These are phyloP conservation scores for Trypanosoma congolense DNA, from an alignment of 208 protist species.

Conservation along the genomic window DNA sequence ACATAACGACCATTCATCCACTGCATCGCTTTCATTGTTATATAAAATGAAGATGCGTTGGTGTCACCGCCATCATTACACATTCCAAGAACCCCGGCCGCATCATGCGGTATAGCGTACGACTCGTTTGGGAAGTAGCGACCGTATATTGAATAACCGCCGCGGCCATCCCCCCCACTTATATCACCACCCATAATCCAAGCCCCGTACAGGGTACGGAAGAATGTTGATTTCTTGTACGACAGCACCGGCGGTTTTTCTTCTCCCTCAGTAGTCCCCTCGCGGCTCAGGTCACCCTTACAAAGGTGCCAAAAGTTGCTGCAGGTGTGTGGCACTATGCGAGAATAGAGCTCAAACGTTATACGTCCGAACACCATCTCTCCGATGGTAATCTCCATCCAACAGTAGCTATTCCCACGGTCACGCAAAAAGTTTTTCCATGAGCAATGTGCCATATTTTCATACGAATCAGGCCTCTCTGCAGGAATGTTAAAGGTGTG, in stretches of 20 bases:
- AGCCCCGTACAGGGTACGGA: slow-evolving; percentile 88
- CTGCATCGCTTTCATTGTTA: slow-evolving; percentile 66
- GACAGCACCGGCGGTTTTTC: slow-evolving; percentile 35
- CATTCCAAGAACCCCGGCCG: slow-evolving; percentile 79
- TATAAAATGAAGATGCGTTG: slow-evolving; percentile 87
- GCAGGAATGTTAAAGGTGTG: slow-evolving; percentile 24
- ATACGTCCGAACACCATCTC: slow-evolving; percentile 40
- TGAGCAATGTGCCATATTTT: slow-evolving; percentile 29
- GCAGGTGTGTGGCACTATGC: slow-evolving; percentile 81
- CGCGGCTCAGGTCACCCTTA: slow-evolving; percentile 48
- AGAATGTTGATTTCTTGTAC: slow-evolving; percentile 92
- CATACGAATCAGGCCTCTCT: slow-evolving; percentile 48
- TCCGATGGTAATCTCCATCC: slow-evolving; percentile 62
- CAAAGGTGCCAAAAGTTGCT: slow-evolving; percentile 91
- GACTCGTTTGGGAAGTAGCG: slow-evolving; percentile 92
- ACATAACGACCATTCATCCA: slow-evolving; percentile 94
- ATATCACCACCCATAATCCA: slow-evolving; percentile 95
- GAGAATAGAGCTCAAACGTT: slow-evolving; percentile 83
- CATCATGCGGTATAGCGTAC: slow-evolving; percentile 87
- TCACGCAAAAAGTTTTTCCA: slow-evolving; percentile 59
- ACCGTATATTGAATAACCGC: slow-evolving; percentile 91
- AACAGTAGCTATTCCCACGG: slow-evolving; percentile 73
- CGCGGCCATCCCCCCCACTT: slow-evolving; percentile 71
- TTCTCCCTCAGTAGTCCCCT: slow-evolving; percentile 11
- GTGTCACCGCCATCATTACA: slow-evolving; percentile 86